Conservation (phyloP, 2,329 filamentous ascomycete species). For the Nemania sp. region DNA sequence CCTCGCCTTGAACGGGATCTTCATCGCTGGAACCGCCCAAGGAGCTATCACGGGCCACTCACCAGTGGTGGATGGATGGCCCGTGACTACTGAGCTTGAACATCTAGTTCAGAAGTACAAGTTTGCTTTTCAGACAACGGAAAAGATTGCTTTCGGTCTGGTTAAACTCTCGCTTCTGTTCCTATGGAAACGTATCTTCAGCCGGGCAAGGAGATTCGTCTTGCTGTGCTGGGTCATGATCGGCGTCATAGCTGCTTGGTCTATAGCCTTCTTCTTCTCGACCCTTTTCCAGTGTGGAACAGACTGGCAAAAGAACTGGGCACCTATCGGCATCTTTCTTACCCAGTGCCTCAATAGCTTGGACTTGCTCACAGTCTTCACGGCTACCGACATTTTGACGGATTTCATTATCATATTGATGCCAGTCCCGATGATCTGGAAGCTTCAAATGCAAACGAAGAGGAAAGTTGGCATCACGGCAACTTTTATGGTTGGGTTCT, state of each 20-base stretch:
- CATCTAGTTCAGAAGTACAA: constrained; percentile 22
- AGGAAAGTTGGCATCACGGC: constrained; percentile 20
- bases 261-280: constrained; percentile 32
- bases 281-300: constrained; percentile 31
- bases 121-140: constrained; percentile 29
- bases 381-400: constrained; percentile 16
- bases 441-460: constrained; percentile 5
- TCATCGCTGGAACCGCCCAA: constrained; percentile 19
- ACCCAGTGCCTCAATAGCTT: constrained; percentile 15
- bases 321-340: constrained; percentile 18
- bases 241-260: constrained; percentile 26
- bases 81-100: too few relatives aligned
- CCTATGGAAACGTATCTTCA: constrained; percentile 33
- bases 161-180: constrained; percentile 34
- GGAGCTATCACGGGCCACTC: constrained; percentile 17
- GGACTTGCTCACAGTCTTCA: constrained; percentile 19
- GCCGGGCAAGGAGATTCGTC: neutral
- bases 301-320: constrained; percentile 25
- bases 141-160: constrained; percentile 30
- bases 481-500: constrained; percentile 23
- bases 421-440: constrained; percentile 24
- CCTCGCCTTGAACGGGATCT: constrained; percentile 22
- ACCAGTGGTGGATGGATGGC: too few relatives aligned
- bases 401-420: constrained; percentile 26
- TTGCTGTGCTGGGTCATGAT: constrained; percentile 1